Evolutionary conservation across 2,329 filamentous ascomycete species (phyloP).

Genomic region (Ophiostoma triangulosporum): DNA sequence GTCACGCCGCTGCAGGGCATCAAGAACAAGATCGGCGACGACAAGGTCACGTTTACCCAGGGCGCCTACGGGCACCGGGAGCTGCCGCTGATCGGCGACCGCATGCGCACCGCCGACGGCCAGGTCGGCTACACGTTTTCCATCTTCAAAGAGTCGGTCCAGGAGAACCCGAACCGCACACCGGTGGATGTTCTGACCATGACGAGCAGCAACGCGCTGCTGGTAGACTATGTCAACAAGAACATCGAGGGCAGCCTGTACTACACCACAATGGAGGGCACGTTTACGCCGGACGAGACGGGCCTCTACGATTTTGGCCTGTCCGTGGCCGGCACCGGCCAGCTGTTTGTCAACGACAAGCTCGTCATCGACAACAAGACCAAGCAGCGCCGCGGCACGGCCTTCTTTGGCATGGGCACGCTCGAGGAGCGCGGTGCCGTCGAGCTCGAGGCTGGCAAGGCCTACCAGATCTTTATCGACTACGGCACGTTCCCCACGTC

Average conservation of each 20-base stretch:
- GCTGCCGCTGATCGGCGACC: conserved; percentile 11
- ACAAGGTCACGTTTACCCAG: conserved; percentile 17
- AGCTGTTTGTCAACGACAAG: conserved; percentile 23
- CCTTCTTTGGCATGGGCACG: conserved; percentile 22
- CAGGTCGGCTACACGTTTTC: conserved; percentile 10
- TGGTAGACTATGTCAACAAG: conserved; percentile 35
- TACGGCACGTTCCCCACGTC: conserved; percentile 10
- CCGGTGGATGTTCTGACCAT: conserved; percentile 28
- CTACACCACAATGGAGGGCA: conserved; percentile 26
- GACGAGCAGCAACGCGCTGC: conserved; percentile 28
- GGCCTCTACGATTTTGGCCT: conserved; percentile 21
- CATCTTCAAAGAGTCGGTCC: conserved; percentile 10
- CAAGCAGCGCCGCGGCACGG: conserved; percentile 18
- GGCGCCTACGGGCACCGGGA: conserved; percentile 13
- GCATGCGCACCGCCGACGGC: conserved; percentile 6
- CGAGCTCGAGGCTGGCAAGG: conserved; percentile 18
- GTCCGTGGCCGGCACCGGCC: conserved; percentile 20
- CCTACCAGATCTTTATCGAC: conserved; percentile 20
- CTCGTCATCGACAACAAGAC: conserved; percentile 23
- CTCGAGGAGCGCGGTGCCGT: conserved; percentile 20
- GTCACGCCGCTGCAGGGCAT: conserved; percentile 30
- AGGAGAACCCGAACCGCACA: neutral
- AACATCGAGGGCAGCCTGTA: conserved; percentile 21
- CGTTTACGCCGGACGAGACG: conserved; percentile 18
- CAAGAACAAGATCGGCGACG: conserved; percentile 17